Evolutionary conservation across 345 rosid genomes (phyloP), one percentile per base, ranked within the genome.

Genomic region (Excoecaria cochinchinensis): DNA sequence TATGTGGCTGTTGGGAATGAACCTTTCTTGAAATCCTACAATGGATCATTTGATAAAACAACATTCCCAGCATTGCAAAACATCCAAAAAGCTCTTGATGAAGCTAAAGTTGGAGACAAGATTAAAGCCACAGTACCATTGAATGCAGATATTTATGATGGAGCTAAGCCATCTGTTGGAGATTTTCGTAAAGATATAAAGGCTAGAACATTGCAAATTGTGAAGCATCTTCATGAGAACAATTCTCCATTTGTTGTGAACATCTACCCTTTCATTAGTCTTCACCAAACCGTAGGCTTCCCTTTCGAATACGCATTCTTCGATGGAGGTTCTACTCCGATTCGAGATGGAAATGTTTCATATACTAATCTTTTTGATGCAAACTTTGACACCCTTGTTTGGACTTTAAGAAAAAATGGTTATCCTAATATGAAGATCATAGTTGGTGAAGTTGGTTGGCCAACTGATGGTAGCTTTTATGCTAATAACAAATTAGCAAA

Each of bases 381-480:
- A 17, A 95, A 93, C 64, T 89, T 74, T 7, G 98, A 92, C 42
- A 93, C 99, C n/a, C 90, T 96, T 1, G 86, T 90, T 15, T 88
- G 80, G 82, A 17, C 98, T 0, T 62, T 95, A 73, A 90, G 69
- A 65, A 89, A 85, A 59, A 81, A 78, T 13, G 91, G 91, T 0
- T 19, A 50, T 51, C 57, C 84, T 0, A 76, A 91, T 36, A 12
- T 95, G 76, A 77, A 86, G 74, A 86, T 96, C 72, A 11, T 91
- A 0, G 89, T 95, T 13, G 99, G 99, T 1, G 99, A 95, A 86
- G 89, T 92, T 1, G 99, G 99, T 1, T 96, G 98, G 97, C 99
- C 98, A 0, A 93, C 98, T 0, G 92, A 93, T 3, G 97, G 97
- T 36, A 52, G 82, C 57, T 55, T 60, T 15, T 63, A 66, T 14